Conservation (phyloP, 2,329 filamentous ascomycete species). For the Camillea tinctor region DNA sequence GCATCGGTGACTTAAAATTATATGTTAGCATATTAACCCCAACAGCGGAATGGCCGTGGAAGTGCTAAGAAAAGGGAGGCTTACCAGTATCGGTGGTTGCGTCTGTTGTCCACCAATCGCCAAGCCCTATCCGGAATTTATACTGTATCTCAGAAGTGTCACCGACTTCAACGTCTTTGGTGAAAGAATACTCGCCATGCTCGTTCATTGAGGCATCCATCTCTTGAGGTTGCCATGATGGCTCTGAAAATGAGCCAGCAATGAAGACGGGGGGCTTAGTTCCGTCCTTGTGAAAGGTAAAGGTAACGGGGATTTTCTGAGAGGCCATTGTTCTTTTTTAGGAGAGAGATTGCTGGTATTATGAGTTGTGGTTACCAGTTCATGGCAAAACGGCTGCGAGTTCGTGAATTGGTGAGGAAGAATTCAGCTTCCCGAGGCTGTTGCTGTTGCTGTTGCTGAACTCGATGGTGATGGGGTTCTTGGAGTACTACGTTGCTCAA, state of each 20-base stretch:
- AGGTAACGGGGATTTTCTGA: conserved; percentile 46
- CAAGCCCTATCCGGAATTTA: conserved; percentile 68
- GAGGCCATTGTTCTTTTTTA: conserved; percentile 35
- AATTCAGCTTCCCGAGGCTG: not conserved
- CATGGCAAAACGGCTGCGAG: conserved; percentile 15
- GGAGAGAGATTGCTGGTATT: conserved; percentile 11
- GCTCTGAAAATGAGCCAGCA: conserved; percentile 66
- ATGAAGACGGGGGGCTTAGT: conserved; percentile 67
- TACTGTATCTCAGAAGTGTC: conserved; percentile 66
- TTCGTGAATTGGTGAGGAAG: conserved; percentile 7
- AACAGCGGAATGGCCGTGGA: not conserved
- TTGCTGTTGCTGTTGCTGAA: not conserved
- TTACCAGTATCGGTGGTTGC: conserved; percentile 60
- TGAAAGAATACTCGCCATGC: conserved; percentile 58
- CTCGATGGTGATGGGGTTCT: not conserved
- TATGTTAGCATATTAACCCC: conserved; percentile 6
- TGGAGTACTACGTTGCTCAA: not conserved
- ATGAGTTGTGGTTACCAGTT: conserved; percentile 17
- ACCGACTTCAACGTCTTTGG: conserved; percentile 52
- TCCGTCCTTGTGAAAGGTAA: conserved; percentile 61
- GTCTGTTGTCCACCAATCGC: conserved; percentile 70
- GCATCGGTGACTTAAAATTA: conserved; percentile 38
- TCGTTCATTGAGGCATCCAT: conserved; percentile 56
- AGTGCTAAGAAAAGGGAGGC: not conserved
- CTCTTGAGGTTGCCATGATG: conserved; percentile 65